These are phyloP conservation scores for Yamadazyma laniorum DNA, from an alignment of 805 yeast genomes.

Conservation along the genomic window DNA sequence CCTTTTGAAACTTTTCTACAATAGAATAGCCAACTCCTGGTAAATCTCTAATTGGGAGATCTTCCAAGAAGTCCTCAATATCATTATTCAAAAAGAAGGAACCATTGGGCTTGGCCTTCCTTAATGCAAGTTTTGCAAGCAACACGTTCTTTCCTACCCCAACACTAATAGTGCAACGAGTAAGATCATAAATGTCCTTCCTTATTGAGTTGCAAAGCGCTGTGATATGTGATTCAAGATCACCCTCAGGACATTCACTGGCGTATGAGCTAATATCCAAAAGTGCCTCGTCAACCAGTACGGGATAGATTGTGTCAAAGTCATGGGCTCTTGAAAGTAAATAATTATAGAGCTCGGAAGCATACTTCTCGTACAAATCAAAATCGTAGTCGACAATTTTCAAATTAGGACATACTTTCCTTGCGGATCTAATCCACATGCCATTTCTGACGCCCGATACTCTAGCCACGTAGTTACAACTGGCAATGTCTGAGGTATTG, in stretches of 20 bases:
- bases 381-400: conserved; percentile 71
- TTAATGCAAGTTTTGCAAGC: conserved; percentile 71
- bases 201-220: conserved; percentile 37
- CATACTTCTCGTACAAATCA: conserved; percentile 62
- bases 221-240: conserved; percentile 7
- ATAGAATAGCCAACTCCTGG: conserved; percentile 67
- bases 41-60: conserved; percentile 37
- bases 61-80: conserved; percentile 31
- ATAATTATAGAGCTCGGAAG: conserved; percentile 62
- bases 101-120: conserved; percentile 81
- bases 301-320: conserved; percentile 63
- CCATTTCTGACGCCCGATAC: conserved; percentile 79
- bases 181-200: conserved; percentile 36
- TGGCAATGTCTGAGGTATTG: conserved; percentile 73
- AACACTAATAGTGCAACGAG: conserved; percentile 70
- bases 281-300: conserved; percentile 91
- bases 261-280: conserved; percentile 52
- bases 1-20: conserved; percentile 43
- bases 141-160: conserved; percentile 77
- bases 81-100: conserved; percentile 35
- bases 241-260: conserved; percentile 4
- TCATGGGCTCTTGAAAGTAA: conserved; percentile 45
- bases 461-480: conserved; percentile 89
- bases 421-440: conserved; percentile 81
- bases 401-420: conserved; percentile 61